phyloP scores from a whole-genome alignment of 768 basidiomycete species.

The Mycena kentingensis region DNA sequence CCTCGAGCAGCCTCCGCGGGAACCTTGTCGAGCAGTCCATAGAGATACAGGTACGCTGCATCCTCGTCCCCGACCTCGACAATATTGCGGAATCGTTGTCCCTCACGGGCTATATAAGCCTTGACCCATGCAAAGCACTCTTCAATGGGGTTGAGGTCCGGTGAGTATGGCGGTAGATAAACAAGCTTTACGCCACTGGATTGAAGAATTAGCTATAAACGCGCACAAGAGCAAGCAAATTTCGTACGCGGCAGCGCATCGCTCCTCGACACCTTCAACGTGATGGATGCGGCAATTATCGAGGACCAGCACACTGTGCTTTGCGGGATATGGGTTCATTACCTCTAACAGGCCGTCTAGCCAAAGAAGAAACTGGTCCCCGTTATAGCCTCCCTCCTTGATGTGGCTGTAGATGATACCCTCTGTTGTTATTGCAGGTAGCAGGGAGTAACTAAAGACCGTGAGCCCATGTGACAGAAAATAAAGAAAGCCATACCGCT shows the following conservation, averaged over 20 bases:
- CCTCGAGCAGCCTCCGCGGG: slow-evolving; percentile 4
- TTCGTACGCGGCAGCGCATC: slow-evolving; percentile 13
- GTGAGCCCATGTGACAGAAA: neutral
- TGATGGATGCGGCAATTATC: slow-evolving; percentile 37
- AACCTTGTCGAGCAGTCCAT: neutral
- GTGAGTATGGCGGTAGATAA: slow-evolving; percentile 38
- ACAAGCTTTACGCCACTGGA: slow-evolving; percentile 29
- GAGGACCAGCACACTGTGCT: slow-evolving; percentile 28
- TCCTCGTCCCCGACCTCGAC: slow-evolving; percentile 9
- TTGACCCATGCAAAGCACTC: slow-evolving; percentile 36
- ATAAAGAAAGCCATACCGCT: slow-evolving; percentile 9
- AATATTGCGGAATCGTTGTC: slow-evolving; percentile 4
- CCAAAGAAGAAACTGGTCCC: slow-evolving; percentile 24
- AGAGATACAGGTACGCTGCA: slow-evolving; percentile 8
- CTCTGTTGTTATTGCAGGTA: slow-evolving; percentile 23
- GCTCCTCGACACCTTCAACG: slow-evolving; percentile 20
- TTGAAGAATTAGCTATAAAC: neutral
- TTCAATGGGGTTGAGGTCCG: slow-evolving; percentile 40
- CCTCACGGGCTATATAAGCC: slow-evolving; percentile 30
- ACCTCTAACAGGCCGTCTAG: slow-evolving; percentile 16
- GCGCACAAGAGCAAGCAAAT: neutral
- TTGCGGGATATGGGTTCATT: slow-evolving; percentile 31
- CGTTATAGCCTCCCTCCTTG: slow-evolving; percentile 27
- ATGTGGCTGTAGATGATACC: slow-evolving; percentile 25
- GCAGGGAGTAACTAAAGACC: slow-evolving; percentile 23